Evolutionary conservation across 305 asterid genomes (phyloP), one percentile per base, ranked within the genome.

Genomic region (Rubia occidens): DNA sequence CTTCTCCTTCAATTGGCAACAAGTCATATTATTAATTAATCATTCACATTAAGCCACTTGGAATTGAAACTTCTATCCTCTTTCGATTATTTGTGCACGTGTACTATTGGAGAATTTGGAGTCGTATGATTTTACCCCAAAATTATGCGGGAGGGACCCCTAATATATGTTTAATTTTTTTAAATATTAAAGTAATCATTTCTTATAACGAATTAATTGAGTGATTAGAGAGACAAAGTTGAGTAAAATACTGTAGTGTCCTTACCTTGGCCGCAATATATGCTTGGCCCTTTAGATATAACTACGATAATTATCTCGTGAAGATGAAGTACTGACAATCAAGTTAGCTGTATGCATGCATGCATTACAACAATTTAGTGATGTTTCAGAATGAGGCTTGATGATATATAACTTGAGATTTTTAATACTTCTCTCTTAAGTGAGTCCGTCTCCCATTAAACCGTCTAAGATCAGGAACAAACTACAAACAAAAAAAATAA

Each of bases 1-100:
- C 71, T 60, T 74, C 74, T 81, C 80, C 82, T 80, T 2, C 1
- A 26, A n/a, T n/a, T 83, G 45, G 67, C 73, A 77, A 62, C 67
- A 47, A 44, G 13, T 17, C 47, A 42, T 2, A 18, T 42, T 37
- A n/a, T 2, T 67, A 71, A 64, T 56, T 61, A 14, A 65, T 11
- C 20, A 55, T 83, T 62, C 43, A 37, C 35, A 21, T 21, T 56
- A 37, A 1, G 24, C 73, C 40, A 54, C 71, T 35, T 44, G 6
- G 39, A 43, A 39, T 54, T 53, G 32, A 40, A 43, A 20, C 49
- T 10, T 1, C 18, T 42, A n/a, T 26, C 14, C 9, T 21, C 61
- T 21, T 10, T 20, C 14, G 8, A 56, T 18, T 56, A 56, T 43
- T 0, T 24, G 44, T 58, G 51, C 73, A 39, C 73, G 73, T 49